A percentile compares a stretch with the other conserved stretches of the same genome.
Evolutionary conservation across 2,329 filamentous ascomycete genomes (phyloP).

Genomic region (Trichoderma oligosporum): DNA sequence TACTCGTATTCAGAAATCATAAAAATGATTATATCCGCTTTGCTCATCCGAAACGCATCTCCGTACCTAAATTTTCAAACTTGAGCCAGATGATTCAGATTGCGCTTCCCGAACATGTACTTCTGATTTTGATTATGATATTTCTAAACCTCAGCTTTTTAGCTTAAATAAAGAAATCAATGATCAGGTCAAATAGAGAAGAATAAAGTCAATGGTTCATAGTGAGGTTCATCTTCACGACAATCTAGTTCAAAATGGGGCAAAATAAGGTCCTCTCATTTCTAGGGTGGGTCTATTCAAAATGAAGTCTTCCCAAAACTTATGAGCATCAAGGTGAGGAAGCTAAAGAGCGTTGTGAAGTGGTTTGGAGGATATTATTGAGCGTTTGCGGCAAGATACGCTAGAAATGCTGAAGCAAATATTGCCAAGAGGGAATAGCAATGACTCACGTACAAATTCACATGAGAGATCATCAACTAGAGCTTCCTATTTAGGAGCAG

Average conservation of each 20-base stretch:
- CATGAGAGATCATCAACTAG: neutral
- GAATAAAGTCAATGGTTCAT: neutral
- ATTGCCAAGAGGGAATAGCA: neutral
- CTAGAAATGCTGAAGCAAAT: neutral
- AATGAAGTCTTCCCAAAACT: neutral
- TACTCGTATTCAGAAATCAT: neutral
- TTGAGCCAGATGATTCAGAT: neutral
- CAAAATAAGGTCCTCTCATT: neutral
- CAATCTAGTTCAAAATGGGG: neutral
- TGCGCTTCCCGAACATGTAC: neutral
- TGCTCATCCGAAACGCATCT: neutral
- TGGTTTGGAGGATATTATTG: neutral
- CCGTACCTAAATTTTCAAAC: neutral
- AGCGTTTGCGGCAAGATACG: neutral
- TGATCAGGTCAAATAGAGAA: neutral
- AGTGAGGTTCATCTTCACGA: neutral
- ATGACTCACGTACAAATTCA: neutral
- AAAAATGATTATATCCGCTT: neutral
- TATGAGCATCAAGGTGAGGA: neutral
- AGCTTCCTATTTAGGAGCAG: neutral
- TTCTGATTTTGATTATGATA: neutral
- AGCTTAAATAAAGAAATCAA: neutral
- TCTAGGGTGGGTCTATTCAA: neutral
- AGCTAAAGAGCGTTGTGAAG: neutral
- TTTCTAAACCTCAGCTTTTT: neutral